Conservation (phyloP, 176 grass and related monocot species). For the Aegilops bicornis region DNA sequence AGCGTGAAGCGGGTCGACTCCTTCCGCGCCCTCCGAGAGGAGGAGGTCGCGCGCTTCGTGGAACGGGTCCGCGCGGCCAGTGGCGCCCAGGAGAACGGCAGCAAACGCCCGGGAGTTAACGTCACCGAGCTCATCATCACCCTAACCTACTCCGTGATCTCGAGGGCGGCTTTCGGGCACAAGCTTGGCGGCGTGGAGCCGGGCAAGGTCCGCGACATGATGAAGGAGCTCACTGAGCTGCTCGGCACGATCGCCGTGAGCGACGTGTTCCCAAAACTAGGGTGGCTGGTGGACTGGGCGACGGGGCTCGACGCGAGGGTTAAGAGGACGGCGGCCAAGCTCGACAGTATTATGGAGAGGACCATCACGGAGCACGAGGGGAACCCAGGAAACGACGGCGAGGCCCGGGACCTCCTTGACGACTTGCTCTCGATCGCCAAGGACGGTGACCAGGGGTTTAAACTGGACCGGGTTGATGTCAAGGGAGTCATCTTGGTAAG, state of each 20-base stretch:
- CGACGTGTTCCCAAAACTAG: conserved; percentile 19
- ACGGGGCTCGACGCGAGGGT: conserved; percentile 24
- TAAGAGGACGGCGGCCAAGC: conserved; percentile 9
- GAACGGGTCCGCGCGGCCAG: background rate
- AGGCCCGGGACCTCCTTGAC: conserved; percentile 30
- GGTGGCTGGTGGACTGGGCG: conserved; percentile 28
- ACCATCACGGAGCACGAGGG: conserved; percentile 32
- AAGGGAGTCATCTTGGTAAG: conserved; percentile 28
- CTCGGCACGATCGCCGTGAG: conserved; percentile 3
- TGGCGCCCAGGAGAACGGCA: background rate
- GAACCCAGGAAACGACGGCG: background rate
- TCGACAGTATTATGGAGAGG: conserved; percentile 37
- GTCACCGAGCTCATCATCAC: conserved; percentile 19
- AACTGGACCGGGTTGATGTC: conserved; percentile 35
- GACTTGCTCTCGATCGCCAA: background rate
- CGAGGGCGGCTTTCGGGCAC: conserved; percentile 20
- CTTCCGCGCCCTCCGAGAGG: conserved; percentile 31
- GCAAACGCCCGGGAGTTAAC: conserved; percentile 8
- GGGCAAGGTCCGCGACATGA: background rate
- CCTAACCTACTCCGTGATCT: conserved; percentile 27
- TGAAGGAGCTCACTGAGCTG: background rate
- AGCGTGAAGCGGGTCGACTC: conserved; percentile 43
- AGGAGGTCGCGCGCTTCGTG: conserved; percentile 2
- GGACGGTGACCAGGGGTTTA: background rate
- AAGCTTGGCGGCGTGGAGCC: background rate